Evolutionary conservation across 1,284 basidiomycete species (phyloP).

Genomic region (Waitea zeae): DNA sequence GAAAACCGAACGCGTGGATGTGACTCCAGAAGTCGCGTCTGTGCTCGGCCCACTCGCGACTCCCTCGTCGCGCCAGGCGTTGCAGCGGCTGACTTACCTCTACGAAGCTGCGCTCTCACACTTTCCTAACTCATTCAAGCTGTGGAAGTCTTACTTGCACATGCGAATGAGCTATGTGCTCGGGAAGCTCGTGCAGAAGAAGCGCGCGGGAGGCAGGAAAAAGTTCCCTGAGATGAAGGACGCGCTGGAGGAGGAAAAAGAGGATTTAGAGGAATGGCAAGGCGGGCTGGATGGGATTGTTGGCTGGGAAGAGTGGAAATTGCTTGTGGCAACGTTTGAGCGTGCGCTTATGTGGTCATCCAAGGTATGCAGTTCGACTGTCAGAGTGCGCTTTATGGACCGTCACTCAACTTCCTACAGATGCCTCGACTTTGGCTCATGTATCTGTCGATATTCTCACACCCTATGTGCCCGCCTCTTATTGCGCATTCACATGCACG

Average conservation of each 20-base stretch:
- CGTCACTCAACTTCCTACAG: conserved; percentile 18
- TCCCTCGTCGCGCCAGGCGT: conserved; percentile 49
- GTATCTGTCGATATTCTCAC: conserved; percentile 82
- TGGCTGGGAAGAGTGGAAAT: conserved; percentile 92
- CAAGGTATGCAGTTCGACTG: conserved; percentile 51
- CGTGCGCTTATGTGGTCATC: conserved; percentile 90
- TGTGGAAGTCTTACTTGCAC: conserved; percentile 88
- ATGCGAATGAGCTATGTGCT: conserved; percentile 79
- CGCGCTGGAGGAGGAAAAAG: conserved; percentile 69
- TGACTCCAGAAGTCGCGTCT: conserved; percentile 27
- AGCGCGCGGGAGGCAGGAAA: conserved; percentile 70
- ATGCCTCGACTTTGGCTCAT: conserved; percentile 90
- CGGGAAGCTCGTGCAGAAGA: conserved; percentile 55
- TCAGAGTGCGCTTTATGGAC: conserved; percentile 7
- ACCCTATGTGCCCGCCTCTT: conserved; percentile 76
- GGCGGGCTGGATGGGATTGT: conserved; percentile 74
- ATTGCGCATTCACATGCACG: conserved; percentile 85
- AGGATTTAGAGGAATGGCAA: conserved; percentile 68
- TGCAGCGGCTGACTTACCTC: conserved; percentile 76
- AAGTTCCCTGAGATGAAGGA: conserved; percentile 82
- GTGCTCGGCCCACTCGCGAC: conserved; percentile 64
- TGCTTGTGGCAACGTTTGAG: conserved; percentile 79
- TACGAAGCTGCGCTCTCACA: conserved; percentile 85
- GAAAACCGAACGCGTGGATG: conserved; percentile 9
- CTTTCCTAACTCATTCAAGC: conserved; percentile 82